These are phyloP conservation scores for Pestalotiopsis sp. DNA, from an alignment of 2,329 filamentous ascomycete genomes.

Conservation along the genomic window DNA sequence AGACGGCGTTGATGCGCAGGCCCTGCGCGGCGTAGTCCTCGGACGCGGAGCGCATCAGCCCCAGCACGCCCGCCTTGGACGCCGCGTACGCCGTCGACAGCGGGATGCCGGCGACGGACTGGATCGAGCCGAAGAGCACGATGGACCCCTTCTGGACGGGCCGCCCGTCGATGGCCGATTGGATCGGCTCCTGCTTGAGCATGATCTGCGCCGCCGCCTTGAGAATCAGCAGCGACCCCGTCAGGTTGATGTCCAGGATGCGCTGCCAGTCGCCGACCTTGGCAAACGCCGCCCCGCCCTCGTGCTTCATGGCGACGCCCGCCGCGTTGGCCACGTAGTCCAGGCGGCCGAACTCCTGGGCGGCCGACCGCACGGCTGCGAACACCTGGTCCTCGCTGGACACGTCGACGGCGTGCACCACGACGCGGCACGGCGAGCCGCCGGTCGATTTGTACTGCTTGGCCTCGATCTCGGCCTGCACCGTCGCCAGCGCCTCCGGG, in stretches of 20 bases:
- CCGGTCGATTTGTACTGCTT: conserved; percentile 4
- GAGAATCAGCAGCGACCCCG: conserved; percentile 42
- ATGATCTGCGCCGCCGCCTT: conserved; percentile 42
- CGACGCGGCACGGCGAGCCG: conserved; percentile 9
- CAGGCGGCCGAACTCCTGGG: conserved; percentile 34
- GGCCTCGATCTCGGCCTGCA: conserved; percentile 23
- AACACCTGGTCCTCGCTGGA: conserved; percentile 31
- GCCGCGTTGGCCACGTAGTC: conserved; percentile 44
- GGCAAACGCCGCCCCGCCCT: conserved; percentile 36
- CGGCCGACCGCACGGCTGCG: conserved; percentile 25
- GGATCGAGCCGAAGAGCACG: conserved; percentile 39
- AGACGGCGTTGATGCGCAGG: conserved; percentile 38
- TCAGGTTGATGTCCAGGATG: conserved; percentile 43
- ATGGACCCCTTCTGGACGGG: conserved; percentile 32
- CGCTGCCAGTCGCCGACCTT: conserved; percentile 39
- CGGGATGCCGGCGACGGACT: conserved; percentile 35
- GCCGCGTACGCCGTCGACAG: conserved; percentile 30
- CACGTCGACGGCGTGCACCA: conserved; percentile 25
- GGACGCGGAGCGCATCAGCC: conserved; percentile 38
- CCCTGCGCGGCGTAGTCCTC: conserved; percentile 43
- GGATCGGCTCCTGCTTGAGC: conserved; percentile 42
- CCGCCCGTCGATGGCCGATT: conserved; percentile 34
- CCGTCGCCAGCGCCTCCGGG: conserved; percentile 15
- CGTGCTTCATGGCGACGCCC: conserved; percentile 38
- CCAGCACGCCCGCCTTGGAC: conserved; percentile 38